Conservation (phyloP, 2,329 filamentous ascomycete species). For the Fusarium circinatum region DNA sequence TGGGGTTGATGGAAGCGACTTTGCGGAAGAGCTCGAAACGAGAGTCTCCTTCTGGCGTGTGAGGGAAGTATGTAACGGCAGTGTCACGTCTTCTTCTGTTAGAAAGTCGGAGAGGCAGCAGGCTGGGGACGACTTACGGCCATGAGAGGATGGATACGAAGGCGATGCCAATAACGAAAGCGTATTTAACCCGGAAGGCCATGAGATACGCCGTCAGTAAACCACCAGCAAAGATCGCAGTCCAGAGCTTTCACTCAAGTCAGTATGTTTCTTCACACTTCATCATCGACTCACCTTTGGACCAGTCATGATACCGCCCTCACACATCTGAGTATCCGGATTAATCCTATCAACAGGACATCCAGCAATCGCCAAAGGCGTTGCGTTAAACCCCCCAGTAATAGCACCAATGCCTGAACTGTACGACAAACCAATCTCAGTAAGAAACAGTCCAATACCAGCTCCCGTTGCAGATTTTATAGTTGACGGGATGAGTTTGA, state of each 20-base stretch:
- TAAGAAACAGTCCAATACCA: conserved; percentile 81
- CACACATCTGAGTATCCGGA: conserved; percentile 27
- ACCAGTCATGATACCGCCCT: conserved; percentile 35
- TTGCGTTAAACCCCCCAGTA: conserved; percentile 66
- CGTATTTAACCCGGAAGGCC: conserved; percentile 83
- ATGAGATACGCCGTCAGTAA: conserved; percentile 78
- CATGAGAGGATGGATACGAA: conserved; percentile 85
- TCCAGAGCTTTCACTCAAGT: conserved; percentile 64
- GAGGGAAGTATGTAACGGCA: conserved; percentile 78
- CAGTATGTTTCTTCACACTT: neutral
- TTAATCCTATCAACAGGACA: conserved; percentile 54
- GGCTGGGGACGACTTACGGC: conserved; percentile 63
- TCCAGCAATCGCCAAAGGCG: conserved; percentile 77
- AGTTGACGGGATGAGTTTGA: conserved; percentile 78
- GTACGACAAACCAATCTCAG: conserved; percentile 76
- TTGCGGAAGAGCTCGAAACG: conserved; percentile 83
- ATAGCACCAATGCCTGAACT: conserved; percentile 80
- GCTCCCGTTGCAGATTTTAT: conserved; percentile 85
- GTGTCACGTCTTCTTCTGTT: conserved; percentile 53
- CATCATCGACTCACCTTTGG: conserved; percentile 4
- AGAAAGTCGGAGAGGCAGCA: rapidly evolving
- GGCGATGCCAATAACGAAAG: conserved; percentile 80
- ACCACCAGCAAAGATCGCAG: conserved; percentile 83
- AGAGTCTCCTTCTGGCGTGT: conserved; percentile 71
- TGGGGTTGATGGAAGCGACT: conserved; percentile 80